These are phyloP conservation scores for Cercospora citrullina DNA, from an alignment of 2,329 filamentous ascomycete genomes.

Conservation along the genomic window DNA sequence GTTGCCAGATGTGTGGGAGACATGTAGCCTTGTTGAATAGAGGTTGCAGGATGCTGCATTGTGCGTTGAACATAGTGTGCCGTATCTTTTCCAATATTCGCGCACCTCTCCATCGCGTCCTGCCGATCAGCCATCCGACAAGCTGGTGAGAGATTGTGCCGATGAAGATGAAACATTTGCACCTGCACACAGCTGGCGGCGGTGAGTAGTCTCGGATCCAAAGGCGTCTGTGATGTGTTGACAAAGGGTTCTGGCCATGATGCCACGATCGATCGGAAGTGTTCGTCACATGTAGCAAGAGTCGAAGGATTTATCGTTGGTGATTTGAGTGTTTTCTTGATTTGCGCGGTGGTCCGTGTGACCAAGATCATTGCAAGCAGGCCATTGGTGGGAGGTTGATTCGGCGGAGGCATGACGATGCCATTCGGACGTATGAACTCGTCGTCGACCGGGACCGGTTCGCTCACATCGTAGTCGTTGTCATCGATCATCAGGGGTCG, in stretches of 20 bases:
- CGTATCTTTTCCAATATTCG: slow-evolving; percentile 73
- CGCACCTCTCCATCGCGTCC: slow-evolving; percentile 75
- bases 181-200: slow-evolving; percentile 79
- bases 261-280: slow-evolving; percentile 73
- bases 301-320: slow-evolving; percentile 65
- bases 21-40: slow-evolving; percentile 30
- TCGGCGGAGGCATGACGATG: slow-evolving; percentile 43
- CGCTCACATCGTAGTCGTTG: slow-evolving; percentile 77
- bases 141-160: slow-evolving; percentile 78
- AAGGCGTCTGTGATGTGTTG: slow-evolving; percentile 61
- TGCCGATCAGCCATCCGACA: slow-evolving; percentile 66
- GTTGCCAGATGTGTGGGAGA: slow-evolving; percentile 38
- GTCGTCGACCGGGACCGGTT: slow-evolving; percentile 80
- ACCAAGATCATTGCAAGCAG: slow-evolving; percentile 80
- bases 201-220: slow-evolving; percentile 73
- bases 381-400: slow-evolving; percentile 61
- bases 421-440: slow-evolving; percentile 64
- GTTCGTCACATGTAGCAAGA: slow-evolving; percentile 75
- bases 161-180: slow-evolving; percentile 79
- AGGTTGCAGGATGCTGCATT: slow-evolving; percentile 46
- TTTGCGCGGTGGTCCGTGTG: slow-evolving; percentile 71
- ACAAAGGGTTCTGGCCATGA: slow-evolving; percentile 76
- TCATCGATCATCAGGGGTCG: slow-evolving; percentile 82
- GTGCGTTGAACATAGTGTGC: slow-evolving; percentile 71
- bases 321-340: slow-evolving; percentile 70